Evolutionary conservation across 495 filamentous ascomycete species (phyloP).

Genomic region (Annulohypoxylon bovei): DNA sequence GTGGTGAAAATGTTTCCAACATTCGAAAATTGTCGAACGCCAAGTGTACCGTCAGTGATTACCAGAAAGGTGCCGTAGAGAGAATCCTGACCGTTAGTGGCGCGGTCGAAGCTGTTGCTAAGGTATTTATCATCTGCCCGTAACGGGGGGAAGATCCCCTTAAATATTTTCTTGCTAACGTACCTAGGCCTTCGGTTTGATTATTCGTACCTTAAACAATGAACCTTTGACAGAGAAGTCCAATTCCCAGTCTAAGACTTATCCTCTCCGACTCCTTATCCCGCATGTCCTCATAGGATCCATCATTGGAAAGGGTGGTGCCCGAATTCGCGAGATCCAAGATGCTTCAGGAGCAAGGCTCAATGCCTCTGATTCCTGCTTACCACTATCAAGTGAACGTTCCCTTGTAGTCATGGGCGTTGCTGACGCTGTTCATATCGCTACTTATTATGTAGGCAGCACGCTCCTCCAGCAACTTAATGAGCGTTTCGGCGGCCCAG

Average conservation of each 20-base stretch:
- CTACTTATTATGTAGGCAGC: conserved; percentile 96
- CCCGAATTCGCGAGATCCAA: conserved; percentile 97
- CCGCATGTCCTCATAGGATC: conserved; percentile 98
- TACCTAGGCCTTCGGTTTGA: conserved; percentile 89
- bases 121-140: conserved; percentile 65
- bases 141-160: background rate
- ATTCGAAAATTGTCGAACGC: conserved; percentile 91
- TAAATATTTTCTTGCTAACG: conserved; percentile 34
- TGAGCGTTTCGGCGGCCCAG: conserved; percentile 93
- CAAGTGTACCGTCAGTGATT: conserved; percentile 98
- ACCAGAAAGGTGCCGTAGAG: conserved; percentile 94
- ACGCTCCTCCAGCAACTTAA: conserved; percentile 96
- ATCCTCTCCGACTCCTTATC: conserved; percentile 92
- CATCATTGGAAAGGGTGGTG: conserved; percentile 96
- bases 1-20: conserved; percentile 96
- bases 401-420: conserved; percentile 95
- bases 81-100: conserved; percentile 97
- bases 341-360: conserved; percentile 95
- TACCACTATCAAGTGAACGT: conserved; percentile 92
- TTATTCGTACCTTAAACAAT: conserved; percentile 97
- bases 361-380: conserved; percentile 93
- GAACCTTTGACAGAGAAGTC: conserved; percentile 88
- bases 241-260: conserved; percentile 93
- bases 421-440: conserved; percentile 95
- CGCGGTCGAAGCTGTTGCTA: conserved; percentile 92